These are phyloP conservation scores for Crepidotus variabilis DNA, from an alignment of 768 basidiomycete species.

Conservation along the genomic window DNA sequence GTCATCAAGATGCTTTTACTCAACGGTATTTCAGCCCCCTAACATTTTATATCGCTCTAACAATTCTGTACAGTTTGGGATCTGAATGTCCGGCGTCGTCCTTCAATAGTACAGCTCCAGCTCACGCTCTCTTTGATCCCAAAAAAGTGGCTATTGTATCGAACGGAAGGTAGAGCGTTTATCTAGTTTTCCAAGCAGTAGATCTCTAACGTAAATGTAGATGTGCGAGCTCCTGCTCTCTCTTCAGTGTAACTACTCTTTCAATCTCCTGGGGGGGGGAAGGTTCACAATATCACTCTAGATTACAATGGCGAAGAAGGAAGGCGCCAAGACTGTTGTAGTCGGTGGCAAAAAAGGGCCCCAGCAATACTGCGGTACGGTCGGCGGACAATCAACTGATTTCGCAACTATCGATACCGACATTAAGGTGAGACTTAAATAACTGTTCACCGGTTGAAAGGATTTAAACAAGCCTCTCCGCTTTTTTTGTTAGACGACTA, in stretches of 20 bases:
- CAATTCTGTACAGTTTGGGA: conserved; percentile 29
- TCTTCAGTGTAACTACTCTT: conserved; percentile 38
- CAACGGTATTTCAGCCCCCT: conserved; percentile 28
- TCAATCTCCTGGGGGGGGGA: background rate
- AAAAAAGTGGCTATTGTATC: conserved; percentile 50
- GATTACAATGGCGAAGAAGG: conserved; percentile 59
- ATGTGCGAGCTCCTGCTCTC: conserved; percentile 45
- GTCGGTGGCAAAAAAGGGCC: conserved; percentile 45
- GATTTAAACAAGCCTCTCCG: background rate
- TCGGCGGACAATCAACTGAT: conserved; percentile 59
- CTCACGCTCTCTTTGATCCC: conserved; percentile 42
- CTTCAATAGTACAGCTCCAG: conserved; percentile 30
- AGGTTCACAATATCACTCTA: conserved; percentile 17
- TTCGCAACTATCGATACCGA: conserved; percentile 58
- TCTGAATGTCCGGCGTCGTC: conserved; percentile 42
- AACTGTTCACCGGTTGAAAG: background rate
- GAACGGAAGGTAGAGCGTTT: conserved; percentile 42
- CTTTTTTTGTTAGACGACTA: conserved; percentile 33
- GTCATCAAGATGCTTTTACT: conserved; percentile 45
- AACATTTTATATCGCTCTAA: background rate
- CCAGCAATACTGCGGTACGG: conserved; percentile 60
- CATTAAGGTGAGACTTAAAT: conserved; percentile 37
- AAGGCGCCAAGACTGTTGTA: conserved; percentile 55
- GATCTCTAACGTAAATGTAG: conserved; percentile 17
- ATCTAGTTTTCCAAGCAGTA: background rate